Evolutionary conservation across 2,329 filamentous ascomycete species (phyloP).

Genomic region (Atkinsonella texensis): DNA sequence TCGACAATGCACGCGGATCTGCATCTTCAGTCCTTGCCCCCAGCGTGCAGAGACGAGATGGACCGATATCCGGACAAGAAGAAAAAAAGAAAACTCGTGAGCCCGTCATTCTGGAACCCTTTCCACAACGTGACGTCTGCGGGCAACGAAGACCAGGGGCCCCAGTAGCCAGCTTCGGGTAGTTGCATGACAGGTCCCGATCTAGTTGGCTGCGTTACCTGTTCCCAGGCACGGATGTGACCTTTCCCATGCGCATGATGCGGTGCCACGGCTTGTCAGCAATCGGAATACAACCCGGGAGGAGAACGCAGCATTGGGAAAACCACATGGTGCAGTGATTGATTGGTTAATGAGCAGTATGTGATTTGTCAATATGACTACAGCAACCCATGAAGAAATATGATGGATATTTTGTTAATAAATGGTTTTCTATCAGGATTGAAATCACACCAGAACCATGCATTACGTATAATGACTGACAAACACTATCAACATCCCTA

Average conservation of each 20-base stretch:
- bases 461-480: neutral
- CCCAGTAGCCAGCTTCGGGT: no score
- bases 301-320: neutral
- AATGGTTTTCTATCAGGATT: neutral
- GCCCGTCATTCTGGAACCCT: neutral
- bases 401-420: no score
- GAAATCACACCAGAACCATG: neutral
- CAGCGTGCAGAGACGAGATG: neutral
- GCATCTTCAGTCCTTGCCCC: neutral
- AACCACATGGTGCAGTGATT: neutral
- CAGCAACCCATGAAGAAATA: no score
- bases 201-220: neutral
- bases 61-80: neutral
- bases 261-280: neutral
- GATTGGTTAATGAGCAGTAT: neutral
- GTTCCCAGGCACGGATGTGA: neutral
- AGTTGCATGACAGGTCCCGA: neutral
- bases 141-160: neutral
- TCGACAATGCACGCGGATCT: neutral
- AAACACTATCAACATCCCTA: neutral
- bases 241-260: neutral
- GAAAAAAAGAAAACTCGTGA: neutral
- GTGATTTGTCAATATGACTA: no score
- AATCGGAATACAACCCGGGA: neutral
- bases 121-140: neutral